These are phyloP conservation scores for Diaporthe sp. DNA, from an alignment of 2,329 filamentous ascomycete species.

Conservation along the genomic window DNA sequence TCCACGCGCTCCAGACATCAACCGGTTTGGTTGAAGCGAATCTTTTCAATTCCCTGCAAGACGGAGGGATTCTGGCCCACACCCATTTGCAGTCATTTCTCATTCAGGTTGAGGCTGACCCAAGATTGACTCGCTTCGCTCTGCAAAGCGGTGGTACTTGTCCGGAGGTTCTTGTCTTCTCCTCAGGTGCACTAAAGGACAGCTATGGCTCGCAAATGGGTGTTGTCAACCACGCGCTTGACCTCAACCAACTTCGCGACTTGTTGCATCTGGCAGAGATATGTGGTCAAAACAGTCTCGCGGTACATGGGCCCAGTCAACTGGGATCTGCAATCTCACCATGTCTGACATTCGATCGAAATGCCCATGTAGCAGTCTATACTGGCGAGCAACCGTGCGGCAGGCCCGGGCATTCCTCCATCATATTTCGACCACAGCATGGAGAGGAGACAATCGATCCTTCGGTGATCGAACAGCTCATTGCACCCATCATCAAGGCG, in stretches of 20 bases:
- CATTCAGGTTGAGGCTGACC: not conserved
- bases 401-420: not conserved
- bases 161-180: not conserved
- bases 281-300: conserved; percentile 1
- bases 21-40: conserved; percentile 1
- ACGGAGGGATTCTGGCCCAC: not conserved
- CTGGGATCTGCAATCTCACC: conserved; percentile 9
- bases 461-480: conserved; percentile 17
- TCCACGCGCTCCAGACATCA: not conserved
- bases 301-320: conserved; percentile 17
- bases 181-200: not conserved
- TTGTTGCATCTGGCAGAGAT: not conserved
- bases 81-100: conserved; percentile 4
- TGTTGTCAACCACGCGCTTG: not conserved
- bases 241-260: not conserved
- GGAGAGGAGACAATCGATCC: conserved; percentile 24
- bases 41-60: not conserved
- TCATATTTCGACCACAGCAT: conserved; percentile 21
- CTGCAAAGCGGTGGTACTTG: conserved; percentile 8
- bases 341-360: conserved; percentile 24
- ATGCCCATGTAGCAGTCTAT: conserved; percentile 22
- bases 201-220: not conserved
- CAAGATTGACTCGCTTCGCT: conserved; percentile 1
- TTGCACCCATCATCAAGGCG: not conserved
- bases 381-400: conserved; percentile 26